Conservation (phyloP, 352 stramenopile species). For the Globisporangium perplexum region DNA sequence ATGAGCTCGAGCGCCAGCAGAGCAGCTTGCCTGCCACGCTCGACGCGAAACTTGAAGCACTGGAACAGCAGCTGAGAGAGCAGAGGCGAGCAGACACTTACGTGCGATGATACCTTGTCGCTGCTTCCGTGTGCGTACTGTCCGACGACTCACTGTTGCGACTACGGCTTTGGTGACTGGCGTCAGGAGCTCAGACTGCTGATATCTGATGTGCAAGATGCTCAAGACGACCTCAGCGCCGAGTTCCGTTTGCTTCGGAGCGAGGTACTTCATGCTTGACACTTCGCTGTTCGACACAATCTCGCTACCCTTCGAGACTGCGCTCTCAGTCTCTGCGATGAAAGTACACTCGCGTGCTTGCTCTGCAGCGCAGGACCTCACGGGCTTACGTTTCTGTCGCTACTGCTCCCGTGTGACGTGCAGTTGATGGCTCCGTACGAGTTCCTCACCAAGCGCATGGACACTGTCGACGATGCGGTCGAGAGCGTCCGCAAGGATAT, state of each 20-base stretch:
- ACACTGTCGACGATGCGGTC: conserved; percentile 35
- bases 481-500: conserved; percentile 34
- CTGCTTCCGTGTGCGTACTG: no score
- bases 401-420: not conserved
- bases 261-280: conserved; percentile 18
- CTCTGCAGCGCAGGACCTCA: not conserved
- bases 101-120: no score
- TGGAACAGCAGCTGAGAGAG: conserved; percentile 24
- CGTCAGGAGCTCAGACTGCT: conserved; percentile 34
- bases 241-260: conserved; percentile 45
- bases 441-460: conserved; percentile 32
- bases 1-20: conserved; percentile 33
- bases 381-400: not conserved
- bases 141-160: not conserved
- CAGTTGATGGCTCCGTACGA: conserved; percentile 24
- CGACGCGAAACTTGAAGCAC: conserved; percentile 23
- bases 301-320: no score
- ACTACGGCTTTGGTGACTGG: not conserved
- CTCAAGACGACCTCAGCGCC: conserved; percentile 30
- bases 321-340: no score
- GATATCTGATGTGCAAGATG: conserved; percentile 35
- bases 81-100: conserved; percentile 30
- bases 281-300: no score
- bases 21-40: conserved; percentile 21
- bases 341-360: no score